Conservation (phyloP, 2,329 filamentous ascomycete genomes). For the Ustulina deusta region DNA sequence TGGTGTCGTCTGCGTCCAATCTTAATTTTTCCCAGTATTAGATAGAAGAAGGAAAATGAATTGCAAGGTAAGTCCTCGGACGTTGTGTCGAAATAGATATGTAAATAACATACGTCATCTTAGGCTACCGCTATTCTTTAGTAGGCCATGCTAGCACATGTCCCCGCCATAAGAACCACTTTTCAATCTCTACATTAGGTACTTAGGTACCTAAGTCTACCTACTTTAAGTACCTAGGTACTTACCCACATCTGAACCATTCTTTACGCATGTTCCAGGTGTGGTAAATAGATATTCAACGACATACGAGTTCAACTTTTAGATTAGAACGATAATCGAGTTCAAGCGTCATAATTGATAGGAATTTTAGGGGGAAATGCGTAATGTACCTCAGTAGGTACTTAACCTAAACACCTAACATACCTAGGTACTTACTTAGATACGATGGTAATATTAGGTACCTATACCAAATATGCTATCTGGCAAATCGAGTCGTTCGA, state of each 20-base stretch:
- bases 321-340: no score
- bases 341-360: no score
- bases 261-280: no score
- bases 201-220: no score
- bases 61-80: neutral
- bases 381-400: no score
- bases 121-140: neutral
- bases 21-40: neutral
- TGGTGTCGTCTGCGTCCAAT: slow-evolving; percentile 19
- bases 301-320: no score
- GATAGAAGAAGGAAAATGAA: neutral
- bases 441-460: neutral
- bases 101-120: slow-evolving; percentile 22
- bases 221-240: neutral
- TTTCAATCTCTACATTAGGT: slow-evolving; percentile 7
- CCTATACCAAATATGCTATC: neutral
- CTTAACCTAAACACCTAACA: no score
- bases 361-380: no score
- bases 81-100: neutral
- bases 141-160: neutral
- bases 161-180: slow-evolving; percentile 16
- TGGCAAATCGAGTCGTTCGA: neutral
- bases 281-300: no score
- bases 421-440: no score
- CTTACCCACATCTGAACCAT: no score